Conservation (phyloP, 805 yeast genomes). For the Schwanniomyces sp. region DNA sequence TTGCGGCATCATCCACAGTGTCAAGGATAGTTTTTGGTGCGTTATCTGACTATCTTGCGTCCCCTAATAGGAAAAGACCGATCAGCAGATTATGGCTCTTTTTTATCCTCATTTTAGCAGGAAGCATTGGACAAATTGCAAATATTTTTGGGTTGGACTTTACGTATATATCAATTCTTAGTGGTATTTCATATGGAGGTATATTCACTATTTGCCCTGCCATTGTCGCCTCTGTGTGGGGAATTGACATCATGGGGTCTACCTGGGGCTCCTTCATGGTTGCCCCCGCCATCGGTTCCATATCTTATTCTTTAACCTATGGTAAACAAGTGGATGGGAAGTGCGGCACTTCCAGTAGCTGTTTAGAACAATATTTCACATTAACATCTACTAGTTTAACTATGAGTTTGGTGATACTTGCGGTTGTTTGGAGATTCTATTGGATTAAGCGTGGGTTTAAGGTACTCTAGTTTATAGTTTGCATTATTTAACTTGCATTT, state of each 20-base stretch:
- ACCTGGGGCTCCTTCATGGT: slow-evolving; percentile 90
- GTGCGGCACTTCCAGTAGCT: slow-evolving; percentile 9
- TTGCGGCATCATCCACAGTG: slow-evolving; percentile 66
- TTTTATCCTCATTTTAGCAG: slow-evolving; percentile 22
- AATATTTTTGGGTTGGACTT: slow-evolving; percentile 16
- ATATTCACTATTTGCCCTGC: slow-evolving; percentile 86
- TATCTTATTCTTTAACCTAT: slow-evolving; percentile 65
- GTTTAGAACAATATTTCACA: slow-evolving; percentile 27
- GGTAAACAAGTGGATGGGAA: slow-evolving; percentile 59
- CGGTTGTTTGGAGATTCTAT: slow-evolving; percentile 26
- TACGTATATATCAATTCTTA: slow-evolving; percentile 40
- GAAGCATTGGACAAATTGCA: slow-evolving; percentile 30
- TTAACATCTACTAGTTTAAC: slow-evolving; percentile 23
- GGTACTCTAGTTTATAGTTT: slow-evolving; percentile 13
- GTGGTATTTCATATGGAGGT: slow-evolving; percentile 80
- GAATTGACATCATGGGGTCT: slow-evolving; percentile 83
- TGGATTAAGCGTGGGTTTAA: slow-evolving; percentile 31
- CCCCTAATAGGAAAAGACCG: slow-evolving; percentile 24
- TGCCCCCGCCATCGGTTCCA: slow-evolving; percentile 84
- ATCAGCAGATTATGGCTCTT: slow-evolving; percentile 36
- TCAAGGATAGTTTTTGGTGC: slow-evolving; percentile 70
- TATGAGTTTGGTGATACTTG: slow-evolving; percentile 22
- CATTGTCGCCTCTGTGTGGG: slow-evolving; percentile 81
- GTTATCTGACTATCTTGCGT: slow-evolving; percentile 58
- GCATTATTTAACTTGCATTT: neutral